Conservation (phyloP, 2,329 filamentous ascomycete genomes). For the Ceratocystis huliohia region DNA sequence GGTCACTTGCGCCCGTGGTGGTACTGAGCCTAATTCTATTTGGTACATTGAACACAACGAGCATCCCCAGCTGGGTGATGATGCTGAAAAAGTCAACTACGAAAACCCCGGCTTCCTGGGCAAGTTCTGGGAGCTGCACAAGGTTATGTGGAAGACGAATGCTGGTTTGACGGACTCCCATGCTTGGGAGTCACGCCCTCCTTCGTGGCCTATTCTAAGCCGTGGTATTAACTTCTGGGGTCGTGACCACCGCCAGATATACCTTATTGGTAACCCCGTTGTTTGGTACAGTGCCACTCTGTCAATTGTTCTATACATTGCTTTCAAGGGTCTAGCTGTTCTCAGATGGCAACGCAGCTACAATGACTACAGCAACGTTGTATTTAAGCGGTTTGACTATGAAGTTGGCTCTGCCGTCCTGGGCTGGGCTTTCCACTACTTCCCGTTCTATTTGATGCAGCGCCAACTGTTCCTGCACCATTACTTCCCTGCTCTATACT, state of each 20-base stretch:
- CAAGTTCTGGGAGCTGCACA: constrained; percentile 94
- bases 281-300: constrained; percentile 86
- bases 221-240: constrained; percentile 99
- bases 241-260: constrained; percentile 84
- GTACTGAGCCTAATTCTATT: constrained; percentile 86
- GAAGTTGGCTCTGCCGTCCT: constrained; percentile 83
- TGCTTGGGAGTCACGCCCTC: constrained; percentile 91
- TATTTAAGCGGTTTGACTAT: constrained; percentile 95
- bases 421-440: constrained; percentile 96
- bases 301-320: constrained; percentile 60
- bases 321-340: constrained; percentile 78
- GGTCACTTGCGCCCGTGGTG: constrained; percentile 88
- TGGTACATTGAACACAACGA: constrained; percentile 94
- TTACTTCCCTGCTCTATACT: constrained; percentile 95
- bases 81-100: constrained; percentile 93
- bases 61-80: constrained; percentile 60
- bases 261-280: constrained; percentile 86
- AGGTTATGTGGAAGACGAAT: constrained; percentile 98
- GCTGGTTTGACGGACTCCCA: constrained; percentile 92
- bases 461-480: constrained; percentile 97
- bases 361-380: constrained; percentile 67
- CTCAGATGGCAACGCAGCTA: constrained; percentile 91
- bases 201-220: constrained; percentile 80
- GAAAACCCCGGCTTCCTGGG: constrained; percentile 86
- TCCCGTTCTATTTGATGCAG: constrained; percentile 97